Evolutionary conservation across 306 rosid species (phyloP).

Genomic region (Lablab purpureus): DNA sequence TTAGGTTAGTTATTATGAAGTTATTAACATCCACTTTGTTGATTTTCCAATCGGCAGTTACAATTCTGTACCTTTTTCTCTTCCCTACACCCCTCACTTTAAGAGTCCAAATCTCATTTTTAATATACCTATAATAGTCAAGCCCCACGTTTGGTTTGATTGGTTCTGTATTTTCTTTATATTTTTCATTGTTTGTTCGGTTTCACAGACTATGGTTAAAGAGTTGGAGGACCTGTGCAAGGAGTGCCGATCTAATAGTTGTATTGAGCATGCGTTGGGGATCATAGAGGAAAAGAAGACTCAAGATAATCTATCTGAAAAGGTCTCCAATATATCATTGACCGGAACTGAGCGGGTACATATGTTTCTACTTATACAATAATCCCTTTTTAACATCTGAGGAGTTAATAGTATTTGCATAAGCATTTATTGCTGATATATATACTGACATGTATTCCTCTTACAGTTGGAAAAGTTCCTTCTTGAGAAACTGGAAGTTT

Average conservation of each 20-base stretch:
- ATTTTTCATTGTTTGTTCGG: slow-evolving; percentile 18
- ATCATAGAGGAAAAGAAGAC: slow-evolving; percentile 59
- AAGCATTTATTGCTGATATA: slow-evolving; percentile 37
- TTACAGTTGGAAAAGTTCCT: slow-evolving; percentile 63
- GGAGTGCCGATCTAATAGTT: slow-evolving; percentile 60
- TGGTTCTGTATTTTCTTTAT: not conserved
- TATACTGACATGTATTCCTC: slow-evolving; percentile 39
- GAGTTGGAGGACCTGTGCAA: slow-evolving; percentile 60
- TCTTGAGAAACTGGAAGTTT: slow-evolving; percentile 59
- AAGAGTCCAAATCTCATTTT: not conserved
- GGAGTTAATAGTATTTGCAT: slow-evolving; percentile 18
- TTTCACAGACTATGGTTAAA: slow-evolving; percentile 54
- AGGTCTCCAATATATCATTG: slow-evolving; percentile 58
- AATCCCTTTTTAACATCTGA: not conserved
- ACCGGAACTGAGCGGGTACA: slow-evolving; percentile 59
- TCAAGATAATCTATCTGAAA: slow-evolving; percentile 54
- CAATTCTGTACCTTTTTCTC: not conserved
- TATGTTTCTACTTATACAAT: slow-evolving; percentile 41
- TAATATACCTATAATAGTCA: not conserved
- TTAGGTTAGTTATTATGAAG: not conserved
- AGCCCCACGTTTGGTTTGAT: slow-evolving; percentile 31
- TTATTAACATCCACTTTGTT: not conserved
- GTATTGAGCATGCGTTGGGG: slow-evolving; percentile 65
- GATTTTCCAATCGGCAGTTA: not conserved
- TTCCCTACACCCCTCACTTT: not conserved